These are phyloP conservation scores for Akanthomyces muscarius DNA, from an alignment of 2,329 filamentous ascomycete species.

Conservation along the genomic window DNA sequence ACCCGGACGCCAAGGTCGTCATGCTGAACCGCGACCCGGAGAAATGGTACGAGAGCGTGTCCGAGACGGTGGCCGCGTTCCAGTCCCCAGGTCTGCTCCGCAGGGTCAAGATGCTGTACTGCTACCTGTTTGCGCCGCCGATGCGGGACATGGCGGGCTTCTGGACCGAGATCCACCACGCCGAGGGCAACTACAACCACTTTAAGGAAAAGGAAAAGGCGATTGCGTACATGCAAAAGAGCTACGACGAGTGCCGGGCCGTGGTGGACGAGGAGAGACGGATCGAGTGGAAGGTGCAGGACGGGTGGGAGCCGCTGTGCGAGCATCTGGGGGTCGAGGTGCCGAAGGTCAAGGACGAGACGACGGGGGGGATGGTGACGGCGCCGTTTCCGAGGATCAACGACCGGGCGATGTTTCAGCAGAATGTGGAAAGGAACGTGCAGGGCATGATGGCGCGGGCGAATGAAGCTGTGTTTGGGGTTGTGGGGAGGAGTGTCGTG, in stretches of 20 bases:
- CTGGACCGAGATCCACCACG: conserved; percentile 3
- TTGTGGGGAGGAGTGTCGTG: neutral
- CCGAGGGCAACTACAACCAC: conserved; percentile 26
- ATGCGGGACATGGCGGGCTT: conserved; percentile 9
- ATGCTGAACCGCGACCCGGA: conserved; percentile 21
- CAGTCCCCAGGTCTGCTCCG: neutral
- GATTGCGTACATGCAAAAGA: conserved; percentile 33
- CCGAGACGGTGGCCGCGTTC: conserved; percentile 21
- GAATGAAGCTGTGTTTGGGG: neutral
- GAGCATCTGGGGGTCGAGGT: conserved; percentile 35
- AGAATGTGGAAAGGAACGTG: neutral
- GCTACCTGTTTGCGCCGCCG: conserved; percentile 15
- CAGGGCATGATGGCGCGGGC: conserved; percentile 10
- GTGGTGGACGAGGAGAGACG: conserved; percentile 32
- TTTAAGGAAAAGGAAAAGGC: conserved; percentile 34
- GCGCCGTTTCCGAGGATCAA: conserved; percentile 24
- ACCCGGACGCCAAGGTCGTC: conserved; percentile 21
- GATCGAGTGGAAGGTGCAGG: conserved; percentile 36
- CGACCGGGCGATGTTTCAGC: conserved; percentile 19
- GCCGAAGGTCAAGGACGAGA: conserved; percentile 31
- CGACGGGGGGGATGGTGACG: conserved; percentile 22
- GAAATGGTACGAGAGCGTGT: conserved; percentile 20
- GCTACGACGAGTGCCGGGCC: conserved; percentile 35
- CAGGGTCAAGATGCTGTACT: conserved; percentile 27
- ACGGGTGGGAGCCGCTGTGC: conserved; percentile 42